Evolutionary conservation across 2,329 filamentous ascomycete genomes (phyloP).

Genomic region (Claviceps humidiphila): DNA sequence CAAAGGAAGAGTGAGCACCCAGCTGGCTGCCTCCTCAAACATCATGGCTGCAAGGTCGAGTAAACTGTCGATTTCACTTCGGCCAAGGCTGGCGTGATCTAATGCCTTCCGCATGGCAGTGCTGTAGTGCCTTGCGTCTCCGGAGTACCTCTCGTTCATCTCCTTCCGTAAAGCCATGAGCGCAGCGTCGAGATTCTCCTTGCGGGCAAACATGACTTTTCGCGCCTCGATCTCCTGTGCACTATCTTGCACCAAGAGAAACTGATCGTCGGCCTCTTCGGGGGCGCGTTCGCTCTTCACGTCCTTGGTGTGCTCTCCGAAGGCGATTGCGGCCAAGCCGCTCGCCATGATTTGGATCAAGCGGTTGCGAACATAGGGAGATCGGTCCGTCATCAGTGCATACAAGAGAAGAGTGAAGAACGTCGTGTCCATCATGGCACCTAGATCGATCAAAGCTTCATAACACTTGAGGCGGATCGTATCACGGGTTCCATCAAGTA

Average conservation of each 20-base stretch:
- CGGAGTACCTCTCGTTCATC: conserved; percentile 28
- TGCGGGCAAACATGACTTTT: conserved; percentile 50
- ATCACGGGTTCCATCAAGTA: conserved; percentile 50
- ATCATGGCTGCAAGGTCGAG: conserved; percentile 32
- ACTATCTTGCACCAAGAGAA: conserved; percentile 30
- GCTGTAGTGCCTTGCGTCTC: conserved; percentile 25
- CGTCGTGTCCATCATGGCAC: conserved; percentile 39
- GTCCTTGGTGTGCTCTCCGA: conserved; percentile 43
- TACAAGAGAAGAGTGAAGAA: conserved; percentile 45
- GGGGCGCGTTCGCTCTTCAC: conserved; percentile 24
- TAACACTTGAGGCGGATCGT: conserved; percentile 53
- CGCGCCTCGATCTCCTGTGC: conserved; percentile 41
- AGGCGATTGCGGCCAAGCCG: conserved; percentile 49
- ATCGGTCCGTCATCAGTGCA: conserved; percentile 47
- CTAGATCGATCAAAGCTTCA: conserved; percentile 50
- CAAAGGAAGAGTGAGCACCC: conserved; percentile 27
- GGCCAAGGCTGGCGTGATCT: conserved; percentile 25
- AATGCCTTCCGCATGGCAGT: conserved; percentile 30
- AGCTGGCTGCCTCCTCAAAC: conserved; percentile 31
- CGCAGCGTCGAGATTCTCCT: conserved; percentile 48
- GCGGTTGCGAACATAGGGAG: conserved; percentile 47
- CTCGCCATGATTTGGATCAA: conserved; percentile 46
- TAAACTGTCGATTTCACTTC: conserved; percentile 28
- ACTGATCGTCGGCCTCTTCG: conserved; percentile 21
- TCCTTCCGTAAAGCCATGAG: conserved; percentile 29